Base-by-base conservation (phyloP, 1,284 basidiomycete species). In the Boletus smithii region DNA sequence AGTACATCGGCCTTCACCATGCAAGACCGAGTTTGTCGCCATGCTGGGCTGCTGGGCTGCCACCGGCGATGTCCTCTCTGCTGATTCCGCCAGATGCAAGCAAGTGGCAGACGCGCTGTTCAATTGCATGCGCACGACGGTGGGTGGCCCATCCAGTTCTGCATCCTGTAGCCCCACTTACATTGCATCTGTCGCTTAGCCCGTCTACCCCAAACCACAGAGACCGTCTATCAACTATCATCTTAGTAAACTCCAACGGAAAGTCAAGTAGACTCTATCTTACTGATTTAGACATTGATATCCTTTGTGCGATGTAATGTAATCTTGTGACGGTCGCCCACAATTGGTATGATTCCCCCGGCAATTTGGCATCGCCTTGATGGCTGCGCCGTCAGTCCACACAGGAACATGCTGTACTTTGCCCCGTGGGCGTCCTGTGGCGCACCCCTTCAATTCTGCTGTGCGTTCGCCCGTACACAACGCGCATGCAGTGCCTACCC, bases 41-140 rank as follows among this genome's bases (percentile, higher is more conserved):
- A 89, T 97, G 84, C 80, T 97, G 31, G 83, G 85, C 38, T 97
- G 94, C 70, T 95, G 91, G 90, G 91, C 93, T n/a, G 83, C 87
- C 14, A 79, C 81, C 3, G 73, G 75, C 26, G 92, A 97, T 66
- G 54, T 88, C 26, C 76, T 79, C 57, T 84, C 81, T 18, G 71
- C 73, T 9, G 73, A 73, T 2, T 57, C 70, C 14, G 29, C 44
- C 42, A 59, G 43, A 22, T 97, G 94, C 67, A 76, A 79, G 49
- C 74, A 79, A 13, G 71, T 79, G 14, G 85, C 92, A 1, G 72
- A 83, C 55, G 69, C 73, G 18, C 69, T 97, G 49, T 88, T 88
- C 60, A 75, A 82, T 27, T 97, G 94, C 74, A 95, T 97, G 93
- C 74, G 83, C 55, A 88, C 82, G 34, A 79, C 84, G 63, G 91